phyloP scores from a whole-genome alignment of 805 yeast genomes.

The Saccharomycopsis schoenii region DNA sequence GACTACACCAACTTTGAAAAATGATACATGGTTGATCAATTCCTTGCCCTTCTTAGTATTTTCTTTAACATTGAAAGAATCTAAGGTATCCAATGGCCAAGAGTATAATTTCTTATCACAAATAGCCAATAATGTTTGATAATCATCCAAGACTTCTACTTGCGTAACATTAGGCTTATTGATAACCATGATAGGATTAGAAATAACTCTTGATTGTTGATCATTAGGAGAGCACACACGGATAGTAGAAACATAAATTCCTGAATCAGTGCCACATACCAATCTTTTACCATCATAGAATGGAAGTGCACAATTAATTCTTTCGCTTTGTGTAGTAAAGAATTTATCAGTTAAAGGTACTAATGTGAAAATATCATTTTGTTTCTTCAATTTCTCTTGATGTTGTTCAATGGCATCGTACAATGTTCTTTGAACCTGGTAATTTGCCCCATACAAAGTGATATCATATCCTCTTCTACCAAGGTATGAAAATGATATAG shows the following conservation, averaged over 20 bases:
- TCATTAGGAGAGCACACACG: slow-evolving; percentile 38
- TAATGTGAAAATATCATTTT: slow-evolving; percentile 71
- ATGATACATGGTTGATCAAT: slow-evolving; percentile 76
- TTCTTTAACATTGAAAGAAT: slow-evolving; percentile 30
- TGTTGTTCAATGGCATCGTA: slow-evolving; percentile 73
- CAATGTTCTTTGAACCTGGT: slow-evolving; percentile 60
- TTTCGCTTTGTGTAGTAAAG: slow-evolving; percentile 58
- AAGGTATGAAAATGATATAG: slow-evolving; percentile 16
- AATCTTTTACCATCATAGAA: slow-evolving; percentile 90
- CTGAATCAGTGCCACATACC: slow-evolving; percentile 84
- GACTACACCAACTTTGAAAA: slow-evolving; percentile 89
- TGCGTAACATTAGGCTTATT: slow-evolving; percentile 74
- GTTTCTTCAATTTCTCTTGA: slow-evolving; percentile 59
- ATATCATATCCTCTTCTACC: slow-evolving; percentile 19
- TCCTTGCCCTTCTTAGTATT: slow-evolving; percentile 58
- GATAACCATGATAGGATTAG: slow-evolving; percentile 68
- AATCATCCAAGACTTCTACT: slow-evolving; percentile 85
- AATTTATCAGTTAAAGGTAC: slow-evolving; percentile 65
- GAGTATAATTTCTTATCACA: slow-evolving; percentile 76
- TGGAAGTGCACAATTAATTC: slow-evolving; percentile 86
- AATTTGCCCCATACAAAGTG: slow-evolving; percentile 16
- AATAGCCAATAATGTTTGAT: slow-evolving; percentile 69
- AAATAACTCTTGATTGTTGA: slow-evolving; percentile 41
- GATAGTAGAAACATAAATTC: slow-evolving; percentile 75
- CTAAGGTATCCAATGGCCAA: slow-evolving; percentile 62